Percentiles rank a stretch among this genome's conserved stretches.
Conservation (phyloP, 2,329 filamentous ascomycete genomes). For the Aspergillus hortae region DNA sequence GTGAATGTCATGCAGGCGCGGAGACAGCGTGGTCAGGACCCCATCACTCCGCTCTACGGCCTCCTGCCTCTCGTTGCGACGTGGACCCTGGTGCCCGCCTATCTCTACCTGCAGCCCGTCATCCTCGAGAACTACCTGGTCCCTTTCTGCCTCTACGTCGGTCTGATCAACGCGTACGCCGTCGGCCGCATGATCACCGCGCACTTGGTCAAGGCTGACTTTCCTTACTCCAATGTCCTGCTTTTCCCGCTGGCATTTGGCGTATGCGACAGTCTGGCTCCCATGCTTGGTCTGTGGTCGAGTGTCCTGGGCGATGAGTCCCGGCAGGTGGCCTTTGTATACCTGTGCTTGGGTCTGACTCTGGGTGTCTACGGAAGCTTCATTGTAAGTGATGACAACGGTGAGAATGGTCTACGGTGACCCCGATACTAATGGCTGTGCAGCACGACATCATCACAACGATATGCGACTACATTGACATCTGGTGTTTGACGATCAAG, state of each 20-base stretch:
- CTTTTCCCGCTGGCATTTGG: slow-evolving; percentile 72
- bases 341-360: slow-evolving; percentile 77
- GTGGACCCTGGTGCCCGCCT: slow-evolving; percentile 73
- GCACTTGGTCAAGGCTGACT: slow-evolving; percentile 80
- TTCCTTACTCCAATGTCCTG: slow-evolving; percentile 88
- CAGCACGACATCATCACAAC: slow-evolving; percentile 88
- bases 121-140: slow-evolving; percentile 81
- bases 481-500: slow-evolving; percentile 98
- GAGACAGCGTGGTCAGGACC: slow-evolving; percentile 66
- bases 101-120: slow-evolving; percentile 78
- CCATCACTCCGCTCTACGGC: slow-evolving; percentile 67
- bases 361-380: slow-evolving; percentile 96
- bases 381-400: slow-evolving; percentile 53
- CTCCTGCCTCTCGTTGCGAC: slow-evolving; percentile 75
- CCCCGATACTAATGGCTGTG: slow-evolving; percentile 4
- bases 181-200: slow-evolving; percentile 95
- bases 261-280: slow-evolving; percentile 76
- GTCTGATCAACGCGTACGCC: slow-evolving; percentile 88
- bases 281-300: slow-evolving; percentile 65
- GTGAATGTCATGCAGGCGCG: slow-evolving; percentile 81
- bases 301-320: slow-evolving; percentile 68
- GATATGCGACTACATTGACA: slow-evolving; percentile 97
- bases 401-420: not conserved
- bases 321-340: slow-evolving; percentile 92
- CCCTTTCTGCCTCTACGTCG: slow-evolving; percentile 84